A percentile compares a stretch with the other conserved stretches of the same genome.
phyloP scores from a whole-genome alignment of 148 eudicot genomes.

The Euryodendron excelsum region DNA sequence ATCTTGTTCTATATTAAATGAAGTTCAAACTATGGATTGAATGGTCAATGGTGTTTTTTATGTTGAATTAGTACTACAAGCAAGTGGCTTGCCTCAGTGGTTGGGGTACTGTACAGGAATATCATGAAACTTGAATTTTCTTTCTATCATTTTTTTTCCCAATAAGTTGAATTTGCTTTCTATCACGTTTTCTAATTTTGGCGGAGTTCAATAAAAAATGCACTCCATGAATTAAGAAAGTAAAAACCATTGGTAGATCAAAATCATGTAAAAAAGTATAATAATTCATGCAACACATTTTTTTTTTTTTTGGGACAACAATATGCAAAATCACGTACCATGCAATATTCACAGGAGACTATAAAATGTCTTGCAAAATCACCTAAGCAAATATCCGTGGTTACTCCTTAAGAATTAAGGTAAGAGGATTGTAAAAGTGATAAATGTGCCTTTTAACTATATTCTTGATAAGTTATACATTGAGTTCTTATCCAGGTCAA shows the following conservation, averaged over 20 bases:
- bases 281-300: neutral
- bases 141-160: too few relatives aligned
- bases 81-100: too few relatives aligned
- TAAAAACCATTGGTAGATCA: neutral
- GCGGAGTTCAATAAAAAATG: neutral
- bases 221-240: too few relatives aligned
- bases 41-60: too few relatives aligned
- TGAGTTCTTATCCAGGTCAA: neutral
- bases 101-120: too few relatives aligned
- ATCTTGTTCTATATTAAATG: too few relatives aligned
- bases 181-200: neutral
- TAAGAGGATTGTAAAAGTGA: neutral
- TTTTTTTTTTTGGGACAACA: neutral
- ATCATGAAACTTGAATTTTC: too few relatives aligned
- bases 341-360: neutral
- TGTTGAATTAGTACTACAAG: too few relatives aligned
- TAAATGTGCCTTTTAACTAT: neutral
- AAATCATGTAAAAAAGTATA: neutral
- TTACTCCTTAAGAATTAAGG: neutral
- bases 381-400: neutral
- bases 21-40: too few relatives aligned
- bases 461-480: neutral
- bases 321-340: neutral
- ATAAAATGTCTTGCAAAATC: constrained; percentile 2
- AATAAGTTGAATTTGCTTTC: too few relatives aligned